Conservation (phyloP, 1,284 basidiomycete genomes). For the Phaffia rhodozyma region DNA sequence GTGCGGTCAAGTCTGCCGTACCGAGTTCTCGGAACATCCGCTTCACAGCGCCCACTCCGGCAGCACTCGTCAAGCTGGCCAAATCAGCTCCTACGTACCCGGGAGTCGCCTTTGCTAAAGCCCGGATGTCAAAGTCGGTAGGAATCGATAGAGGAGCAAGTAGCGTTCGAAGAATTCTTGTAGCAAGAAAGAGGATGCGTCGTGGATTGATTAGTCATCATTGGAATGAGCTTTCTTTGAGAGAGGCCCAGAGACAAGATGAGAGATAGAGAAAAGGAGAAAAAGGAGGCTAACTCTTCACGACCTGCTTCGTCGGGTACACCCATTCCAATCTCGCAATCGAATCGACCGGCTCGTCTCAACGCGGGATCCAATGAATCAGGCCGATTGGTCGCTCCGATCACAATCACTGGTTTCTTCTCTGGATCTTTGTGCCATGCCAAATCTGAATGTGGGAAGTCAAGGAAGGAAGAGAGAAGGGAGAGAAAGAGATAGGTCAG, state of each 20-base stretch:
- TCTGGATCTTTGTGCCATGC: conserved; percentile 84
- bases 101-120: conserved; percentile 82
- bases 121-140: conserved; percentile 68
- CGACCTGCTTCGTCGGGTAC: conserved; percentile 84
- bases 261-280: not conserved
- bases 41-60: conserved; percentile 91
- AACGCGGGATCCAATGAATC: conserved; percentile 89
- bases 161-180: conserved; percentile 67
- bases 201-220: not conserved
- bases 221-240: not conserved
- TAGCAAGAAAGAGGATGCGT: not conserved
- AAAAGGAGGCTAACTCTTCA: conserved; percentile 53
- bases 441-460: conserved; percentile 45
- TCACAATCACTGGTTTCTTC: conserved; percentile 74
- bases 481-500: not conserved
- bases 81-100: conserved; percentile 96
- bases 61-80: conserved; percentile 78
- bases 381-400: conserved; percentile 90
- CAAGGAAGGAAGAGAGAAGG: not conserved
- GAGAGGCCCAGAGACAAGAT: not conserved
- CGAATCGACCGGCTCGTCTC: conserved; percentile 84
- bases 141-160: conserved; percentile 61
- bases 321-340: conserved; percentile 94
- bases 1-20: conserved; percentile 40
- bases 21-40: conserved; percentile 81